A percentile compares a stretch with the other conserved stretches of the same genome.
Evolutionary conservation across 257 asterid species (phyloP).

Genomic region (Forsythia viridissima): DNA sequence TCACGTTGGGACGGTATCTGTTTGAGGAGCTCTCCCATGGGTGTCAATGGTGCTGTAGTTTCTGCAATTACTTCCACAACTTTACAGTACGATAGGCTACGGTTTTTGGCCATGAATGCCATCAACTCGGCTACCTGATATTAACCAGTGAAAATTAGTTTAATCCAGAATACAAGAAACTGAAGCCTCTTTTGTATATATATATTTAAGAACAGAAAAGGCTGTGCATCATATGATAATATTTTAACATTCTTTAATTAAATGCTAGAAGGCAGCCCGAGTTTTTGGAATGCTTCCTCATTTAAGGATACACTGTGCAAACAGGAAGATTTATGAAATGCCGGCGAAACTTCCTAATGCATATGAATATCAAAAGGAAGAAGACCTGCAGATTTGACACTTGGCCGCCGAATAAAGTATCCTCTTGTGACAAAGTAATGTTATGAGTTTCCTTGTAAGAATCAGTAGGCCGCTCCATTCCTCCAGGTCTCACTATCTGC

Average conservation of each 20-base stretch:
- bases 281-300: too few species aligned
- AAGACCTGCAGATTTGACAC: slow-evolving; percentile 93
- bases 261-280: too few species aligned
- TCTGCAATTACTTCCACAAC: slow-evolving; percentile 93
- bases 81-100: slow-evolving; percentile 70
- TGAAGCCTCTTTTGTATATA: background rate
- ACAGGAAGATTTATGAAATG: background rate
- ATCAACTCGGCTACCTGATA: slow-evolving; percentile 88
- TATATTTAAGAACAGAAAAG: background rate
- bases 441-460: slow-evolving; percentile 93
- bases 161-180: background rate
- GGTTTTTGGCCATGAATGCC: slow-evolving; percentile 84
- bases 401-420: slow-evolving; percentile 88
- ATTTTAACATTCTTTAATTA: too few species aligned
- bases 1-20: slow-evolving; percentile 66
- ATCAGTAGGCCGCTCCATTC: slow-evolving; percentile 99
- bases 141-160: slow-evolving; percentile 22
- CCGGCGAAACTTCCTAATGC: background rate
- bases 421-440: slow-evolving; percentile 68
- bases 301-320: too few species aligned
- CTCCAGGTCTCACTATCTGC: slow-evolving; percentile 97
- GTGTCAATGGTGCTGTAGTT: slow-evolving; percentile 80
- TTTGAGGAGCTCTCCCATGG: slow-evolving; percentile 70
- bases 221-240: background rate
- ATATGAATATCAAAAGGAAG: slow-evolving; percentile 17